Evolutionary conservation across 2,329 filamentous ascomycete species (phyloP), one percentile per base, ranked within the genome.

Genomic region (Leptoxyphium fumago): DNA sequence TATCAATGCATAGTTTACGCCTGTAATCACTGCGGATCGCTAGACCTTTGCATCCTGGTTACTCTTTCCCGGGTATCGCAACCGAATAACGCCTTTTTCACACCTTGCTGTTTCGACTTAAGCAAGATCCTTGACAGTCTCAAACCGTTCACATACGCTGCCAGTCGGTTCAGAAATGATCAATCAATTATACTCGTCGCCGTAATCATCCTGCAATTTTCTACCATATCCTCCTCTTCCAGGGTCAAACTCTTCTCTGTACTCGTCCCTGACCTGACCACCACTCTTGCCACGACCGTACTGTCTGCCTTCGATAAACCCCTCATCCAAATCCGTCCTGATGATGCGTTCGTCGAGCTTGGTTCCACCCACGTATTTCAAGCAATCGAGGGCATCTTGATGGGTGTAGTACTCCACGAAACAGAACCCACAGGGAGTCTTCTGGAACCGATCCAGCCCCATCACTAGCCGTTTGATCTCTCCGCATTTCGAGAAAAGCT

Each of bases 341-440:
- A 98, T 95, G 60, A 98, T 82, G 55, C 91, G 80, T 72, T 98
- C 91, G 64, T 98, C 91, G 39, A 98, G 76, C 70, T 98, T 98
- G 30, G 91, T 98, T 46, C 91, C 91, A 45, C 91, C 91, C 57
- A 98, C 82, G 63, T 96, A 98, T 68, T 96, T 98, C 80, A 98
- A 81, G 66, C 89, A 96, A 63, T 98, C 91, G 41, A 98, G 74
- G 8, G 91, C 91, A 64, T 98, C 91, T 61, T 94, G 82, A 64
- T 96, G 91, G 28, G 82, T 95, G 70, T 95, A 96, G 69, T 98
- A 98, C 67, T 98, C 91, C 58, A 98, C 91, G 61, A 98, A 98
- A 72, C 91, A 98, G 73, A 98, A 98, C 36, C 91, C 91, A 65
- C 91, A 98, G 1, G 91, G 91, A 1, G 91, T 98, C 71, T 98